phyloP scores from a whole-genome alignment of 2,329 filamentous ascomycete species.

The Fusarium austroafricanum region DNA sequence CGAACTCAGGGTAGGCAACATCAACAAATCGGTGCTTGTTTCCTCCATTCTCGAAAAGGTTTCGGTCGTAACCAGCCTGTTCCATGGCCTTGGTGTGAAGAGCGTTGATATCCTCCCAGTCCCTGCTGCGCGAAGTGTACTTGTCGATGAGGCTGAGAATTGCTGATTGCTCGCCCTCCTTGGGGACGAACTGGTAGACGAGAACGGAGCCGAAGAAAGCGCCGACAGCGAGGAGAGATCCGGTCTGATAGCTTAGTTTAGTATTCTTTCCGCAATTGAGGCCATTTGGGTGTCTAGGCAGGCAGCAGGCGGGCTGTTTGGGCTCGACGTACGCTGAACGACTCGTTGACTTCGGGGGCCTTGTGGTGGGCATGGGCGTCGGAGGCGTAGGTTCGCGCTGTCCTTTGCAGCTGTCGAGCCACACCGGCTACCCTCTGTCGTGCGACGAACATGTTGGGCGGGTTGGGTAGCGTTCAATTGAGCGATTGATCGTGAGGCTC shows the following conservation, averaged over 20 bases:
- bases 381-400: conserved; percentile 65
- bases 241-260: conserved; percentile 53
- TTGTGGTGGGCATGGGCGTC: conserved; percentile 62
- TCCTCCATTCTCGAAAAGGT: conserved; percentile 61
- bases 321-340: conserved; percentile 66
- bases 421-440: conserved; percentile 58
- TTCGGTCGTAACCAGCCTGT: conserved; percentile 68
- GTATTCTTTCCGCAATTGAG: conserved; percentile 16
- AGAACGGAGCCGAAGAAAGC: conserved; percentile 58
- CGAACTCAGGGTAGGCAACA: conserved; percentile 69
- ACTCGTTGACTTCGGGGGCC: conserved; percentile 63
- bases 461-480: conserved; percentile 50
- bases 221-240: conserved; percentile 60
- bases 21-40: conserved; percentile 61
- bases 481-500: conserved; percentile 45
- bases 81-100: conserved; percentile 64
- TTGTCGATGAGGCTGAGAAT: conserved; percentile 60
- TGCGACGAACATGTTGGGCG: conserved; percentile 55
- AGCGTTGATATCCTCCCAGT: conserved; percentile 65
- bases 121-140: conserved; percentile 60
- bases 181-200: conserved; percentile 62
- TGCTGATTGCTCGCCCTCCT: conserved; percentile 62
- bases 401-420: conserved; percentile 53
- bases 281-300: not conserved
- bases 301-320: conserved; percentile 24